Evolutionary conservation across 1,284 basidiomycete genomes (phyloP).

Genomic region (Marasmius oreades): DNA sequence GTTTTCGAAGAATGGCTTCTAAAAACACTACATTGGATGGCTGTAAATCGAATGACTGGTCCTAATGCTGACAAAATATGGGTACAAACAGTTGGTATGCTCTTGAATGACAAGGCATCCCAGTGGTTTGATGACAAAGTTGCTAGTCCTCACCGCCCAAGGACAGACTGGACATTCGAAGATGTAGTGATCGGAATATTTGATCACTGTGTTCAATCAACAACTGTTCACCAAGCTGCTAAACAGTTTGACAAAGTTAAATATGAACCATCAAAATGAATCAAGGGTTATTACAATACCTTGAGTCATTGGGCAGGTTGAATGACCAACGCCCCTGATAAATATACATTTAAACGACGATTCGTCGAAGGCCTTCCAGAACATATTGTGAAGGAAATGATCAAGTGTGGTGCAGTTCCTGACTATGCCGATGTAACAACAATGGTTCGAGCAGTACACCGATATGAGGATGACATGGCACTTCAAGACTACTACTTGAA

Average conservation of each 20-base stretch:
- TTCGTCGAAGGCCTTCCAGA: conserved; percentile 8
- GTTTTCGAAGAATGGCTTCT: conserved; percentile 1
- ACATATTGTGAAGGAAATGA: conserved; percentile 2
- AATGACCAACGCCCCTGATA: conserved; percentile 10
- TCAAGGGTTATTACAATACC: conserved; percentile 14
- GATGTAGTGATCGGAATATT: conserved; percentile 16
- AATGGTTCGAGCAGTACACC: neutral
- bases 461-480: conserved; percentile 2
- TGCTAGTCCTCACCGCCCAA: neutral
- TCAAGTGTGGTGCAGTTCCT: neutral
- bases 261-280: conserved; percentile 2
- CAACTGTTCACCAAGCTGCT: conserved; percentile 15
- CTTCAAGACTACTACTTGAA: conserved; percentile 2
- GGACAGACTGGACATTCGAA: conserved; percentile 12
- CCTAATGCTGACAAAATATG: neutral
- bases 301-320: conserved; percentile 4
- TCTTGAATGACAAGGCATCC: conserved; percentile 11
- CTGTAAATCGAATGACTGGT: neutral
- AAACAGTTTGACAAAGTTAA: conserved; percentile 8
- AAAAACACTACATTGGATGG: neutral
- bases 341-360: conserved; percentile 9
- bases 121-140: conserved; percentile 15
- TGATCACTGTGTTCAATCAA: conserved; percentile 16
- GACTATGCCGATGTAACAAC: neutral
- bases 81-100: neutral